Conservation (phyloP, 2,329 filamentous ascomycete species). For the Fonsecaea monophora region DNA sequence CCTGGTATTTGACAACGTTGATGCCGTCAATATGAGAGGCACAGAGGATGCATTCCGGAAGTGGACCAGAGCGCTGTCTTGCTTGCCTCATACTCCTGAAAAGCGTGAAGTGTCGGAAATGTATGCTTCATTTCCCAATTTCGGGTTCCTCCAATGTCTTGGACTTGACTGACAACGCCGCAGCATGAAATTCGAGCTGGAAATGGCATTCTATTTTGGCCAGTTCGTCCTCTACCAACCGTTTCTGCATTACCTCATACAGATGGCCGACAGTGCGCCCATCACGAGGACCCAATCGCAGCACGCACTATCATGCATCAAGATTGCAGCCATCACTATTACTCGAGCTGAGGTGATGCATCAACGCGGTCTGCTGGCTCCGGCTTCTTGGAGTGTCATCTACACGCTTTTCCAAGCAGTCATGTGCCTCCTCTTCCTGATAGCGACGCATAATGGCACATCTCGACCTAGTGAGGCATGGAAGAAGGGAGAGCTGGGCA, state of each 20-base stretch:
- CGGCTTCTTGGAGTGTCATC: conserved; percentile 32
- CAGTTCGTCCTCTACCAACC: conserved; percentile 35
- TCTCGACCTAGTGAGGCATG: conserved; percentile 38
- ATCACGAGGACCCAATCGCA: conserved; percentile 66
- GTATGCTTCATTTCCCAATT: conserved; percentile 4
- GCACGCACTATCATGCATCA: conserved; percentile 37
- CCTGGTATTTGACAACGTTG: conserved; percentile 18
- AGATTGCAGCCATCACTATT: conserved; percentile 35
- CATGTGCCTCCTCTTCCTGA: conserved; percentile 36
- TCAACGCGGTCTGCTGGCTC: conserved; percentile 27
- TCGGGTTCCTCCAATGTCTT: neutral
- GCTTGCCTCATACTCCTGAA: conserved; percentile 16
- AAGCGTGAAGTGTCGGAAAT: conserved; percentile 21
- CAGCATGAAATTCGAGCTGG: conserved; percentile 33
- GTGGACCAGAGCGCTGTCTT: conserved; percentile 33
- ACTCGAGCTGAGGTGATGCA: conserved; percentile 31
- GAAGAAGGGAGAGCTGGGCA: conserved; percentile 34
- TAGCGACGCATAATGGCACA: conserved; percentile 37
- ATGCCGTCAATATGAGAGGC: conserved; percentile 24
- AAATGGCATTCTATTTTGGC: conserved; percentile 32
- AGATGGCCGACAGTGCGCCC: conserved; percentile 70
- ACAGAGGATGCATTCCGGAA: conserved; percentile 28
- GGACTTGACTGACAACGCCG: neutral
- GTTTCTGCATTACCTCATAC: conserved; percentile 37
- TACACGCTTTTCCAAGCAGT: conserved; percentile 38